Evolutionary conservation across 495 filamentous ascomycete species (phyloP).

Genomic region (Bathelium albidoporum): DNA sequence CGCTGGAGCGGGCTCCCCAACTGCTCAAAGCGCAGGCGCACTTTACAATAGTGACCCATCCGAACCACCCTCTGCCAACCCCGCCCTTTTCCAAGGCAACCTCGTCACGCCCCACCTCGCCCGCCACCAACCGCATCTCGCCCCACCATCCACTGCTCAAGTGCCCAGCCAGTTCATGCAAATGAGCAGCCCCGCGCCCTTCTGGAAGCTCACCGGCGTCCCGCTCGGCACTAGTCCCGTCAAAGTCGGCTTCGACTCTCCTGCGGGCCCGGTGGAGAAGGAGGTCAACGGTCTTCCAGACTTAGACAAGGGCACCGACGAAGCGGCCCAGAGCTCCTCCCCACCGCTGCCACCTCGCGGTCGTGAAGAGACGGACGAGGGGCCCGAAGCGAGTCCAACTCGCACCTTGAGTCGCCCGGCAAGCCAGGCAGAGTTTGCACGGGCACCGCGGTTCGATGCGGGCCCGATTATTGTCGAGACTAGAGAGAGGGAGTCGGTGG

Average conservation of each 20-base stretch:
- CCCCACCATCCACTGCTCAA: slow-evolving; percentile 79
- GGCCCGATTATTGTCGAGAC: neutral
- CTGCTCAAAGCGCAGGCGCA: neutral
- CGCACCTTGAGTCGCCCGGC: neutral
- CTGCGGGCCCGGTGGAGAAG: neutral
- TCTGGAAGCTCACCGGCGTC: slow-evolving; percentile 77
- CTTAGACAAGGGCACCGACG: neutral
- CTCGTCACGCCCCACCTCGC: slow-evolving; percentile 1
- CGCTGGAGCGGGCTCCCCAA: neutral
- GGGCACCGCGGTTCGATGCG: neutral
- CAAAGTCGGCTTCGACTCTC: slow-evolving; percentile 20
- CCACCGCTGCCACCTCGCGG: neutral
- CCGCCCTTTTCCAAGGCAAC: slow-evolving; percentile 6
- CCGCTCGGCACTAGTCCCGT: slow-evolving; percentile 47
- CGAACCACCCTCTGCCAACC: slow-evolving; percentile 3
- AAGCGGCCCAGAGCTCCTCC: neutral
- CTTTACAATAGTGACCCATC: neutral
- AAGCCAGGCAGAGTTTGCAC: neutral
- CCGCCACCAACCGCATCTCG: slow-evolving; percentile 37
- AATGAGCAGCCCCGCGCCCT: slow-evolving; percentile 89
- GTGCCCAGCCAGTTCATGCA: slow-evolving; percentile 91
- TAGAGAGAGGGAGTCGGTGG: slow-evolving; percentile 17
- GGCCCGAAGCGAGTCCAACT: neutral
- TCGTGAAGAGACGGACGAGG: slow-evolving; percentile 1
- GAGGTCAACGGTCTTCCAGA: neutral